Base-by-base conservation (phyloP, 148 eudicot genomes). In the Amaranthus hypochondriacus region DNA sequence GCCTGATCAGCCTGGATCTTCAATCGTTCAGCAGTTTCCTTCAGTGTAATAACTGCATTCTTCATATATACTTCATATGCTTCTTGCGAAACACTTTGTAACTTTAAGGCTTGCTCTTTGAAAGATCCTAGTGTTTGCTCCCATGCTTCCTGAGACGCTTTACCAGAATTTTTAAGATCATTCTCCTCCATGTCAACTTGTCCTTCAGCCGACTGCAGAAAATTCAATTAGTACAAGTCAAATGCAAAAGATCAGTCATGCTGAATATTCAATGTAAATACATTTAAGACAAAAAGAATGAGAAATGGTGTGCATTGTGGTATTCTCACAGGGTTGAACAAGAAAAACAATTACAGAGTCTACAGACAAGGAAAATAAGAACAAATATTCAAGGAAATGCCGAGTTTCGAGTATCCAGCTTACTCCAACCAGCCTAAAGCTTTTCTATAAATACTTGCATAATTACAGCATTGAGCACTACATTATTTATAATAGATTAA, bases 1-100 rank as follows among this genome's bases (percentile, higher is more conserved):
- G 97, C 92, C 81, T 92, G 87, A 49, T 87, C 99, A 76, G 99
- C 91, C 79, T 90, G 92, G 78, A 90, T 88, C 85, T 92, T 87
- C 78, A 87, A 77, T 56, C 80, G 76, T 71, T 86, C 92, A 4
- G 94, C 84, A 73, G 94, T 90, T 77, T 95, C 96, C 71, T 84
- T 84, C 60, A 95, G 78, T 48, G 86, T 73, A 57, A 86, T 76
- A 69, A 75, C 74, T 72, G 97, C 97, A 81, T 89, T 89, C 76
- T 86, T 83, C 4, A 93, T 88, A 78, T 90, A 92, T 73, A 74
- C 67, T 52, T 90, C 94, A 70, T 92, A 92, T n/a, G 96, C 97
- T 83, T 95, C 99, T 83, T 95, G 90, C 71, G 97, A 92, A 55
- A 87, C 81, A 78, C 84, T 76, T 79, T 87, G 92, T 87, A 90